Evolutionary conservation across 495 filamentous ascomycete species (phyloP).

Genomic region (Hypoxylon cercidicola): DNA sequence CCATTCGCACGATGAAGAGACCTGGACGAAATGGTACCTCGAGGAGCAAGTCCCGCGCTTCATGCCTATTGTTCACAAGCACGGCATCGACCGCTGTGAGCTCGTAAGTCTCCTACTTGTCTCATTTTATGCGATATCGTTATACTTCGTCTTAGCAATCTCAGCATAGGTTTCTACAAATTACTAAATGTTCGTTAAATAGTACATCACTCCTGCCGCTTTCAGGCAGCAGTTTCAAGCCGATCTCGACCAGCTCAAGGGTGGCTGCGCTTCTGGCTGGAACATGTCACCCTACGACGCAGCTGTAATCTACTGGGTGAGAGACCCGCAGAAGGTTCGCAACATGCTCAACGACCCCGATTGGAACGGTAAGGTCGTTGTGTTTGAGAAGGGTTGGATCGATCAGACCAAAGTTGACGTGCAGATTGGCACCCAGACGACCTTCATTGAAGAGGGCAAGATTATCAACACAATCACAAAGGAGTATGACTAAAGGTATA

Average conservation of each 20-base stretch:
- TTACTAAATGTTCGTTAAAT: too few relatives aligned
- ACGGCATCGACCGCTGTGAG: conserved; percentile 7
- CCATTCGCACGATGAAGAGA: conserved; percentile 2
- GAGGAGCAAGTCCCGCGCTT: conserved; percentile 7
- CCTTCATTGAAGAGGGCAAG: conserved; percentile 7
- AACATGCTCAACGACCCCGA: conserved; percentile 9
- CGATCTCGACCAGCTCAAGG: conserved; percentile 4
- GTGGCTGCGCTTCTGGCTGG: conserved; percentile 2
- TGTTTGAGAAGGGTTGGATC: conserved; percentile 13
- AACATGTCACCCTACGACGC: conserved; percentile 10
- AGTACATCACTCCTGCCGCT: conserved; percentile 8
- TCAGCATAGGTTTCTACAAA: neutral
- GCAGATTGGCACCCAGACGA: conserved; percentile 12
- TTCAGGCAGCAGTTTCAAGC: conserved; percentile 6
- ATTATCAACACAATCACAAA: conserved; percentile 7
- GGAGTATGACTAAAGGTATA: conserved; percentile 42
- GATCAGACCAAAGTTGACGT: conserved; percentile 12
- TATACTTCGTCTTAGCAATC: neutral
- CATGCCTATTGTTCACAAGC: conserved; percentile 2
- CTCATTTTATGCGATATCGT: neutral
- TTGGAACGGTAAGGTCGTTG: conserved; percentile 6
- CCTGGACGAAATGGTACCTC: conserved; percentile 5
- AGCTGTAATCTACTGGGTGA: conserved; percentile 6
- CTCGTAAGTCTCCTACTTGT: conserved; percentile 9
- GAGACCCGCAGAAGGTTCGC: conserved; percentile 8